Evolutionary conservation across 345 rosid genomes (phyloP), one percentile per base, ranked within the genome.

Genomic region (Citrus cavaleriei): DNA sequence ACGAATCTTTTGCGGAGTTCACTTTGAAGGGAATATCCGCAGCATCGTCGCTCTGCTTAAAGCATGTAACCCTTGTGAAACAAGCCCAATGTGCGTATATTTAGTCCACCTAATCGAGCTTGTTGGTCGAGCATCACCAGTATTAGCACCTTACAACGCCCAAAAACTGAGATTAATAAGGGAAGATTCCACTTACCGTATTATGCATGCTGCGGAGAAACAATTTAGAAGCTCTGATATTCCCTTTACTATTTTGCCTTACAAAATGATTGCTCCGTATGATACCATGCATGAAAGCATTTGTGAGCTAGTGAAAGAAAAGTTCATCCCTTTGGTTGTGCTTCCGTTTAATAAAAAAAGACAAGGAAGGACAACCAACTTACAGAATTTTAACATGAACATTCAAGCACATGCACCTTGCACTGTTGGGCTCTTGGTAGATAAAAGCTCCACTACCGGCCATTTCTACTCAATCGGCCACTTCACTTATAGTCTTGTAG

Each of bases 401-500:
- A 3, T 82, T 21, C 84, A 75, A 77, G 68, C 42, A 8, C 61
- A 51, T 10, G 69, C 86, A 10, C 81, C 84, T 0, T 81, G 85
- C 75, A 86, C 87, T 1, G 72, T 86, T 1, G 89, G 87, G 68
- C 76, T 82, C 14, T 63, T 83, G 10, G 73, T 88, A 1, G 83
- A 84, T 6, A 79, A 46, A 27, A 77, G 83, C 18, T 60, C 12
- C 19, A 21, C 25, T 0, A 4, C 3, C 7, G 40, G 0, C 7
- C 42, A 46, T 13, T 46, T 46, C 4, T 16, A 13, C 18, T 12
- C 51, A 46, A 46, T 1, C 2, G 18, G 51, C 14, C 9, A 32
- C 0, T 61, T 75, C 40, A 66, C 75, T 27, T 79, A 22, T 28
- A 66, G 57, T 2, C 34, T 83, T 2, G 81, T 55, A 3, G 76